These are phyloP conservation scores for Trametes sanguinea DNA, from an alignment of 768 basidiomycete genomes.

Conservation along the genomic window DNA sequence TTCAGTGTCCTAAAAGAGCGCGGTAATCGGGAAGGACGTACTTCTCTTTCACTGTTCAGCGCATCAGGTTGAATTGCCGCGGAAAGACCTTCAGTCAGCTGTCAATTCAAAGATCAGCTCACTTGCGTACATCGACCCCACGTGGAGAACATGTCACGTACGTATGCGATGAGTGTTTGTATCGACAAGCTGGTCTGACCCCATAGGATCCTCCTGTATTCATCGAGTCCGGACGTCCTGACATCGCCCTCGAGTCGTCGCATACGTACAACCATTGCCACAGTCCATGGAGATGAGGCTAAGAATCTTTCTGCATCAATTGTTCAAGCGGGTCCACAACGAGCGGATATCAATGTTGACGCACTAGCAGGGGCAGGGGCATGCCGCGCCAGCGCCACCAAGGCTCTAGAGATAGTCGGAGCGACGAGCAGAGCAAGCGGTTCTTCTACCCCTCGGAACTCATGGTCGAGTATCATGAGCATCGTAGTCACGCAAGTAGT, in stretches of 20 bases:
- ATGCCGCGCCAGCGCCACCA: slow-evolving; percentile 40
- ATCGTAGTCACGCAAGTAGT: slow-evolving; percentile 52
- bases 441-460: slow-evolving; percentile 49
- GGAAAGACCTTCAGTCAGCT: too few relatives aligned
- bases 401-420: slow-evolving; percentile 51
- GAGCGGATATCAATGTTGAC: slow-evolving; percentile 6
- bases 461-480: slow-evolving; percentile 47
- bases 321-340: background rate
- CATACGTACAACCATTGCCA: slow-evolving; percentile 44
- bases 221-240: background rate
- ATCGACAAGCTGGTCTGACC: background rate
- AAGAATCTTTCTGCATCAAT: slow-evolving; percentile 20
- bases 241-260: background rate
- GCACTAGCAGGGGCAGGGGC: slow-evolving; percentile 5
- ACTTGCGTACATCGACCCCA: too few relatives aligned
- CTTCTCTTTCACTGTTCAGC: too few relatives aligned
- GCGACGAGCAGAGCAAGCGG: slow-evolving; percentile 51
- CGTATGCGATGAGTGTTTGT: background rate
- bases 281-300: slow-evolving; percentile 52
- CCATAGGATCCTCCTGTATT: slow-evolving; percentile 28
- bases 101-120: too few relatives aligned
- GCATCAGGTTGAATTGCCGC: too few relatives aligned
- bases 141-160: too few relatives aligned
- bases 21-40: too few relatives aligned
- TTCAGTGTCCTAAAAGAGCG: too few relatives aligned